Percentiles rank a stretch among this genome's conserved stretches.
These are phyloP conservation scores for Candida stauntonica DNA, from an alignment of 805 yeast genomes.

Conservation along the genomic window DNA sequence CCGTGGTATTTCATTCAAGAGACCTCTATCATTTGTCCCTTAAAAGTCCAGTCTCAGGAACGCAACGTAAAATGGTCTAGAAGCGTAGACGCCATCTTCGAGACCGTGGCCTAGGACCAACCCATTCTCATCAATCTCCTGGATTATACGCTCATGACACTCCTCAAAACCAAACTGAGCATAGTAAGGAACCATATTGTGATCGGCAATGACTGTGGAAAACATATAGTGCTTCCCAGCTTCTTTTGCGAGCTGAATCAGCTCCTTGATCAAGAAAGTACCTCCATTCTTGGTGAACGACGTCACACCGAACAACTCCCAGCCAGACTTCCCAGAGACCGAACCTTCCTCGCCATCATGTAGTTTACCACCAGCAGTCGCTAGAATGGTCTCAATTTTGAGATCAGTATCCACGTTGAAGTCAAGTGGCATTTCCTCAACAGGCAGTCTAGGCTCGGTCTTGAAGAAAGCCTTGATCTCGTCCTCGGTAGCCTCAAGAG, in stretches of 20 bases:
- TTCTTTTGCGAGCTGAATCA: constrained; percentile 4
- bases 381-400: constrained; percentile 9
- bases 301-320: constrained; percentile 23
- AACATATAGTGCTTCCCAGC: constrained; percentile 2
- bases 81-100: constrained; percentile 22
- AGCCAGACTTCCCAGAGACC: constrained; percentile 4
- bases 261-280: constrained; percentile 9
- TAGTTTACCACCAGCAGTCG: constrained; percentile 17
- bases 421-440: constrained; percentile 2
- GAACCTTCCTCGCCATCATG: background rate
- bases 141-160: constrained; percentile 7
- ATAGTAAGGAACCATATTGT: constrained; percentile 16
- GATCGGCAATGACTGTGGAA: constrained; percentile 21
- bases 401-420: constrained; percentile 5
- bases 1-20: background rate
- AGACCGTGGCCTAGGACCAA: constrained; percentile 14
- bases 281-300: constrained; percentile 22
- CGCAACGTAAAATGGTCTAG: constrained; percentile 19
- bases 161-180: constrained; percentile 19
- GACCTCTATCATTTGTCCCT: background rate
- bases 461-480: background rate
- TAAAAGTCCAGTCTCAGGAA: constrained; percentile 12
- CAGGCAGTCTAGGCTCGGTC: background rate
- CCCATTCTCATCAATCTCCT: constrained; percentile 19
- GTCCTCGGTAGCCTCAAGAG: background rate